phyloP scores from a whole-genome alignment of 345 rosid genomes.

The Crucihimalaya himalaica region DNA sequence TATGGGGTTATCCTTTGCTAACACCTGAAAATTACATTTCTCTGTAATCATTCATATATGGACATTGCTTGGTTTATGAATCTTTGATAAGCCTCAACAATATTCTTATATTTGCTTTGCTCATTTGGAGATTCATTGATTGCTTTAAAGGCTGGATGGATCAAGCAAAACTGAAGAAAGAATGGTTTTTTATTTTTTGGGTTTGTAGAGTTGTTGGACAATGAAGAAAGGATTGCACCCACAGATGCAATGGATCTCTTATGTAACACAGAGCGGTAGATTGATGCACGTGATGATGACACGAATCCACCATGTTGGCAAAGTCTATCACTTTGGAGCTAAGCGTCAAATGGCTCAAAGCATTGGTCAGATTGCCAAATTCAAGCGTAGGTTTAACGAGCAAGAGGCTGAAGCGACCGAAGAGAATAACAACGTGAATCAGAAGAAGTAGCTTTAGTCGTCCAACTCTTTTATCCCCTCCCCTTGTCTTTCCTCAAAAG shows the following conservation, averaged over 20 bases:
- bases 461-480: neutral
- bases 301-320: conserved; percentile 73
- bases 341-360: conserved; percentile 88
- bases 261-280: conserved; percentile 88
- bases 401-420: conserved; percentile 43
- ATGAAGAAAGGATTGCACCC: conserved; percentile 98
- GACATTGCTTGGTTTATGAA: neutral
- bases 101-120: neutral
- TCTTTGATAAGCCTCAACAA: neutral
- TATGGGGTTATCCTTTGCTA: neutral
- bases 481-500: neutral
- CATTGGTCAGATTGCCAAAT: conserved; percentile 84
- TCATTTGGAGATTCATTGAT: neutral
- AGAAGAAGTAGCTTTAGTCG: conserved; percentile 23
- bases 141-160: neutral
- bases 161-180: neutral
- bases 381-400: conserved; percentile 73
- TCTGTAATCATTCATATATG: neutral
- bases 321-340: conserved; percentile 86
- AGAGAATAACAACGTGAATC: conserved; percentile 31
- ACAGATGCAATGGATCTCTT: conserved; percentile 96
- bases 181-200: neutral
- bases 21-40: neutral
- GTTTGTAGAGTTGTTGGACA: conserved; percentile 32
- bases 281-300: conserved; percentile 91